Percentiles rank a stretch among this genome's conserved stretches.
Conservation (phyloP, 177 flowering plant genomes). For the Telopea speciosissima region DNA sequence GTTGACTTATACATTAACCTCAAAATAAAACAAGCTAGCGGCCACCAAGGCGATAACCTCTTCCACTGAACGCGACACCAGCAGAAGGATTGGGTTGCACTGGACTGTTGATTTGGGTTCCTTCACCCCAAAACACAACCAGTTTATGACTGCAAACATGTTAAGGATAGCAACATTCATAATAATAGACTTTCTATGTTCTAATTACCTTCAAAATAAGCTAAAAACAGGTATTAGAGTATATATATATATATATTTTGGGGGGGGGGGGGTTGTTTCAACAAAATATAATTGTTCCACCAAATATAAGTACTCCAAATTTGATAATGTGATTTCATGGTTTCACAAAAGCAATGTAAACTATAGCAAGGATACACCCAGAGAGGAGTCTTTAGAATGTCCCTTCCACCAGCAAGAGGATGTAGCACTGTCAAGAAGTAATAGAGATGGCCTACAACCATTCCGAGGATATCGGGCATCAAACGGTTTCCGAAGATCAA, state of each 20-base stretch:
- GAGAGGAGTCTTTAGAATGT: slow-evolving; percentile 43
- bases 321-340: neutral
- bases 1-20: neutral
- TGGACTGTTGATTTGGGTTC: slow-evolving; percentile 39
- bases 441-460: slow-evolving; percentile 46
- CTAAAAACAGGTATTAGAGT: too few species aligned
- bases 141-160: slow-evolving; percentile 28
- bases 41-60: slow-evolving; percentile 32
- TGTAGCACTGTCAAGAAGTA: slow-evolving; percentile 53
- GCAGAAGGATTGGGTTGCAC: slow-evolving; percentile 32
- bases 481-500: slow-evolving; percentile 36
- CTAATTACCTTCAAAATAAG: too few species aligned
- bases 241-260: too few species aligned
- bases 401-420: slow-evolving; percentile 44
- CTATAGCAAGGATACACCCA: slow-evolving; percentile 57
- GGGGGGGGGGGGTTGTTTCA: too few species aligned
- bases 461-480: slow-evolving; percentile 39
- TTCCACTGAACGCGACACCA: slow-evolving; percentile 35
- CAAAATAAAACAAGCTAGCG: neutral
- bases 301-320: neutral
- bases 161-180: slow-evolving; percentile 7
- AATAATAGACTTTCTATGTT: too few species aligned
- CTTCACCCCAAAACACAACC: slow-evolving; percentile 43
- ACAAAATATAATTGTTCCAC: too few species aligned
- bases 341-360: neutral